Evolutionary conservation across 371 early-diverging fungal genomes (phyloP).

Genomic region (Dentiscutata heterogama): DNA sequence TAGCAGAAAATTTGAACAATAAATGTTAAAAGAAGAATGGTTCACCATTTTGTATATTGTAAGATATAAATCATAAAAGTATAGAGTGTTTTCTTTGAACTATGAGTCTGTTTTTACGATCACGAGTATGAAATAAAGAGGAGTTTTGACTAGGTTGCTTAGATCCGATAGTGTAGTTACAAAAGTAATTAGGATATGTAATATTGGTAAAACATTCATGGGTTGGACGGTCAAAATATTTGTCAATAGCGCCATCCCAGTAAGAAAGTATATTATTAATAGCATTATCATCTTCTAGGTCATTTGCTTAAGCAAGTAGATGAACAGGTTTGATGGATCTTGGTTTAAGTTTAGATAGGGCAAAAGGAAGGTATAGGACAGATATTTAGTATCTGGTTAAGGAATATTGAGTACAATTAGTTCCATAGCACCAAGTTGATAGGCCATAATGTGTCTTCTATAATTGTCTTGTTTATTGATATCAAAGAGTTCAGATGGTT

Average conservation of each 20-base stretch:
- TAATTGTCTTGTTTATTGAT: not conserved
- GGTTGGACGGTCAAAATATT: conserved; percentile 15
- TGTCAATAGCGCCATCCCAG: conserved; percentile 14
- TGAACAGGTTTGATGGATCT: no score
- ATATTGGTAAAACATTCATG: not conserved
- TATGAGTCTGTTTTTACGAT: not conserved
- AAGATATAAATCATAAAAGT: not conserved
- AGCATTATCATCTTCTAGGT: no score
- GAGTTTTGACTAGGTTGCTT: not conserved
- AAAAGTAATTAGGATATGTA: not conserved
- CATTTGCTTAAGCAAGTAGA: no score
- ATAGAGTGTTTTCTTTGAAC: not conserved
- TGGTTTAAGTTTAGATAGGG: no score
- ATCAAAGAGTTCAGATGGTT: not conserved
- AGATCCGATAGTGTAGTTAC: not conserved
- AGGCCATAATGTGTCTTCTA: not conserved
- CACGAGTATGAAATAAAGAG: not conserved
- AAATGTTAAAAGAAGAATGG: conserved; percentile 19
- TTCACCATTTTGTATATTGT: not conserved
- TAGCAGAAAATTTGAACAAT: not conserved
- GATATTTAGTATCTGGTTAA: no score
- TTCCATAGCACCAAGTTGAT: not conserved
- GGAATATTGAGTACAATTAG: not conserved
- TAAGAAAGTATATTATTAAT: not conserved
- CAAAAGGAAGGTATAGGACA: no score